These are phyloP conservation scores for Chondrus crispus DNA, from an alignment of 23 red algal species.

Conservation along the genomic window DNA sequence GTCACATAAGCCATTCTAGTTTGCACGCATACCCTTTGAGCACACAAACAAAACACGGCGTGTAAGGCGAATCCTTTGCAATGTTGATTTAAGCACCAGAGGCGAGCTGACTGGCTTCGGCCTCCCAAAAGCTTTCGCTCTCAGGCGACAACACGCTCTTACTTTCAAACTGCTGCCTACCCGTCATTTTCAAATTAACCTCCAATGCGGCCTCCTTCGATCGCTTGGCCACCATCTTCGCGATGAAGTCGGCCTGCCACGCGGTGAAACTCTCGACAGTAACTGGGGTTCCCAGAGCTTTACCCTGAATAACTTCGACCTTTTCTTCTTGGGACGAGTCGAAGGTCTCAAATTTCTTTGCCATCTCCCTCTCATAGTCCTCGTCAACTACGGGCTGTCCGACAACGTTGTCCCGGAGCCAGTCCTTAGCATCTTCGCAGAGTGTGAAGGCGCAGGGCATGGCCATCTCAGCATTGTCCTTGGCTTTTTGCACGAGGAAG, in stretches of 20 bases:
- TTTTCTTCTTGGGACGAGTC: conserved; percentile 51
- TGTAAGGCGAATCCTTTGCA: too few species aligned
- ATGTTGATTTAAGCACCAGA: too few species aligned
- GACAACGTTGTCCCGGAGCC: conserved; percentile 51
- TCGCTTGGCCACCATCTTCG: conserved; percentile 1
- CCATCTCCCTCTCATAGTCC: conserved; percentile 16
- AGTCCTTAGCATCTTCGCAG: conserved; percentile 65
- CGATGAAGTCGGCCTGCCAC: conserved; percentile 58
- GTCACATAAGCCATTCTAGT: too few species aligned
- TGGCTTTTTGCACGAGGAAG: conserved; percentile 20
- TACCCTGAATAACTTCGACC: conserved; percentile 55
- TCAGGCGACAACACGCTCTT: conserved; percentile 46
- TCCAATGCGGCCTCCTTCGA: not conserved
- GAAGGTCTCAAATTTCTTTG: conserved; percentile 66
- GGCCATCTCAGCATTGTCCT: conserved; percentile 34
- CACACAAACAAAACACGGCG: too few species aligned
- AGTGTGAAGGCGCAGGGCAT: conserved; percentile 59
- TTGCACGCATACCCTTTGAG: too few species aligned
- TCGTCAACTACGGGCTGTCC: conserved; percentile 16
- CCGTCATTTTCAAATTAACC: conserved; percentile 52
- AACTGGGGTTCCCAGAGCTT: conserved; percentile 72
- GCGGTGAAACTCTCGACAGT: conserved; percentile 64
- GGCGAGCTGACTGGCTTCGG: conserved; percentile 40
- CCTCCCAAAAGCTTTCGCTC: conserved; percentile 78
- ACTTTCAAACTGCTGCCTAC: conserved; percentile 70